Base-by-base conservation (phyloP, 768 basidiomycete species). In the Stropharia rugosoannulata region DNA sequence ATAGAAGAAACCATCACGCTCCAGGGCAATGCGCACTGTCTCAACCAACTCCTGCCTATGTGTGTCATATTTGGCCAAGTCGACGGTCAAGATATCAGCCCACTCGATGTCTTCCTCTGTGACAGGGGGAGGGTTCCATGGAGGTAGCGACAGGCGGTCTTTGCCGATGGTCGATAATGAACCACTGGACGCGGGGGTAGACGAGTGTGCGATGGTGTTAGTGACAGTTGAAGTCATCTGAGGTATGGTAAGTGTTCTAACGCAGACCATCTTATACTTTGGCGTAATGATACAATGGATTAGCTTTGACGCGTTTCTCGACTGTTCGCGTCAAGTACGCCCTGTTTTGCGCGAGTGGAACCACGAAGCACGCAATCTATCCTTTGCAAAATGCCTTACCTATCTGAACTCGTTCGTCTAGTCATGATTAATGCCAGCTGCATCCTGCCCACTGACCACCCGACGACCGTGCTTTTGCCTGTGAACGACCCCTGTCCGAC, bases 31-130 rank as follows among this genome's bases (percentile, higher is more conserved):
- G 27, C 60, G 59, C 2, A 73, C 70, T 1, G 64, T 68, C 11
- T 67, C 36, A 16, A 70, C 60, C 8, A 72, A 67, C 50, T 63
- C 59, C 15, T 61, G 51, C 48, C 62, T 64, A 9, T 66, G 19
- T 3, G 66, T 63, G 13, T 71, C 70, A 52, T 67, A 72, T 38
- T 63, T 57, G 36, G 70, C 62, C n/a, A 73, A 62, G 56, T 73
- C 72, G 16, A 73, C 70, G 6, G 72, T 72, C 53, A 72, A 62
- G 35, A 73, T 70, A 45, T 72, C 66, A 8, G 71, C 71, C 70
- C 70, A 71, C 38, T 71, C 68, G 9, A 71, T 53, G 0, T 66
- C 57, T 41, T 67, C 58, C 25, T 58, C 54, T 2, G 69, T 70
- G 15, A 60, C 49, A 19, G 57, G 40, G 3, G 67, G 69, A 10